Evolutionary conservation across 257 asterid species (phyloP), one percentile per base, ranked within the genome.

Genomic region (Salvia splendens): DNA sequence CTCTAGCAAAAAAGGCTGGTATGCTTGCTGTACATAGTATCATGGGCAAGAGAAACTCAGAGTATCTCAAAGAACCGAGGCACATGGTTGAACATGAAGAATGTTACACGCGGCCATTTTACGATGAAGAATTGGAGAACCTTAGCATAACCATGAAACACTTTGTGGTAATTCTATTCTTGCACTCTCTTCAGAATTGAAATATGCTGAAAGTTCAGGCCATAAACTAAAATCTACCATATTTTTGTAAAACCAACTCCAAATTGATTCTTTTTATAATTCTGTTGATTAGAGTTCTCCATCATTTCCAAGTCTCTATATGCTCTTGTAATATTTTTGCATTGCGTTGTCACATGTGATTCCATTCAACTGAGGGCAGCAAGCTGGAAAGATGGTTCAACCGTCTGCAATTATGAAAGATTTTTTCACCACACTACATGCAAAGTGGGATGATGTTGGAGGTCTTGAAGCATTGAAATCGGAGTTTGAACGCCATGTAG

Each of bases 401-500:
- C 56, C 33, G 17, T 50, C 56, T 50, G 7, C 56, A 15, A 8
- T 3, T 3, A 6, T 15, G 3, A 11, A 16, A 50, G 33, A 2
- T 20, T 50, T 50, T 50, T 50, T 12, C 56, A 50, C 56, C 33
- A 50, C 33, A 16, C 56, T 12, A 16, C 8, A 50, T 17, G 33
- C 56, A 50, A 50, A 50, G 12, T 50, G 56, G 56, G 56, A 50
- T 50, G 56, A 50, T 50, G 56, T 50, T 10, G 56, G 56, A 50
- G 56, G 56, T 4, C 56, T 16, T 50, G n/a, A 8, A 50, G 8
- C 8, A 17, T 3, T 50, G 56, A 16, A 16, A 16, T 16, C 2
- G 12, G 30, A 50, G 33, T 50, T 50, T 50, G 81, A 80, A 59
- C 82, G 85, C 15, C 78, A 77, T 59, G 77, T 91, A 64, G 76